Base-by-base conservation (phyloP, 495 filamentous ascomycete species). In the Cladorrhinum samala region DNA sequence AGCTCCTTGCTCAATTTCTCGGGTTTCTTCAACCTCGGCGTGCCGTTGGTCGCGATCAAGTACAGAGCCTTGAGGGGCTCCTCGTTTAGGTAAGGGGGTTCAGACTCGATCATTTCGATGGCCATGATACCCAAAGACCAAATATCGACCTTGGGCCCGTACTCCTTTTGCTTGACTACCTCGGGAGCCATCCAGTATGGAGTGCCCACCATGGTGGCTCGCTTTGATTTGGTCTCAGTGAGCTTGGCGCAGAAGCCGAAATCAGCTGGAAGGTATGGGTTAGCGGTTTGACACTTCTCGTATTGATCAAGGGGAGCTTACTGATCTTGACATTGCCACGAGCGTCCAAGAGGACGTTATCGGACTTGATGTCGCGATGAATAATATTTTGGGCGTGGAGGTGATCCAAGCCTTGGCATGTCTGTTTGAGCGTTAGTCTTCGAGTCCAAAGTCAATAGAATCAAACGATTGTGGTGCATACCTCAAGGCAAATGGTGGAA, bases 151-250 rank as follows among this genome's bases (percentile, higher is more conserved):
- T 98, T 98, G 58, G 87, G 85, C 36, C 90, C 93, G 64, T 98
- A 98, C 67, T 96, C 91, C 76, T 96, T 96, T 68, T 96, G 93
- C 75, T 96, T 97, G 64, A 98, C 93, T 14, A 98, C 93, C 68
- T 98, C 93, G 27, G 93, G 93, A 2, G 93, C 93, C 93, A 98
- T 98, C 93, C 93, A 98, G 76, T 97, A 98, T 1, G 93, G 93
- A 14, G 93, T 98, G 52, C 93, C 93, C 46, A 98, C 93, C 93
- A 98, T 97, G 44, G 93, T 98, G 21, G 92, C 91, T 63, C 93
- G 91, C 76, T 98, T 97, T 65, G 80, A 91, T 73, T 95, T 95
- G 49, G 89, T 84, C 63, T 97, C 94, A 16, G 92, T 97, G 52
- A 98, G 86, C 72, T 98, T 96, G 68, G 93, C 93, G 67, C 94